Evolutionary conservation across 306 rosid species (phyloP).

Genomic region (Malus fusca): DNA sequence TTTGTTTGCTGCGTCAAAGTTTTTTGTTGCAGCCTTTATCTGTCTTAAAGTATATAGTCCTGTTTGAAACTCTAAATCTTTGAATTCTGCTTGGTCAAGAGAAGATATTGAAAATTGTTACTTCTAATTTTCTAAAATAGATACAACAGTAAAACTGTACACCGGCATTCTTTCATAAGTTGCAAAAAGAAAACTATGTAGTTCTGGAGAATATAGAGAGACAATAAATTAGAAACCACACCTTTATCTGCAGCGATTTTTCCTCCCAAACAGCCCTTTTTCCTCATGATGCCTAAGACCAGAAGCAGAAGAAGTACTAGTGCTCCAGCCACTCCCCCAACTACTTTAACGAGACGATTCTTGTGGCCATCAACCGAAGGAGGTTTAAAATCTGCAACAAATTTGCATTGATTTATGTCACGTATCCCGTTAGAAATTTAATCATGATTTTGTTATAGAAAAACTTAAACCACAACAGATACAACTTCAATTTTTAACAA

Average conservation of each 20-base stretch:
- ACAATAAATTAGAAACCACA: neutral
- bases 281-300: conserved; percentile 45
- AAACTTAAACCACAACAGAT: too few relatives aligned
- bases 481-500: too few relatives aligned
- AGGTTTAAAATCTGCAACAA: conserved; percentile 62
- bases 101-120: neutral
- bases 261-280: conserved; percentile 65
- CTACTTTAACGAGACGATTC: conserved; percentile 9
- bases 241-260: conserved; percentile 58
- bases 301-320: conserved; percentile 30
- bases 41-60: conserved; percentile 76
- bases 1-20: conserved; percentile 68
- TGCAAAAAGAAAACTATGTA: neutral
- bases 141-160: neutral
- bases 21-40: conserved; percentile 72
- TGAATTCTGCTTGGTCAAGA: conserved; percentile 45
- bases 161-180: neutral
- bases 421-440: neutral
- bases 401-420: neutral
- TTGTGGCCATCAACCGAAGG: conserved; percentile 33
- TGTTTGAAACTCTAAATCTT: conserved; percentile 72
- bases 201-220: neutral
- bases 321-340: conserved; percentile 30
- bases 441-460: neutral
- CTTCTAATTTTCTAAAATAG: neutral